A percentile compares a stretch with the other conserved stretches of the same genome.
Conservation (phyloP, 2,329 filamentous ascomycete species). For the Ophiostoma novo-ulmi region DNA sequence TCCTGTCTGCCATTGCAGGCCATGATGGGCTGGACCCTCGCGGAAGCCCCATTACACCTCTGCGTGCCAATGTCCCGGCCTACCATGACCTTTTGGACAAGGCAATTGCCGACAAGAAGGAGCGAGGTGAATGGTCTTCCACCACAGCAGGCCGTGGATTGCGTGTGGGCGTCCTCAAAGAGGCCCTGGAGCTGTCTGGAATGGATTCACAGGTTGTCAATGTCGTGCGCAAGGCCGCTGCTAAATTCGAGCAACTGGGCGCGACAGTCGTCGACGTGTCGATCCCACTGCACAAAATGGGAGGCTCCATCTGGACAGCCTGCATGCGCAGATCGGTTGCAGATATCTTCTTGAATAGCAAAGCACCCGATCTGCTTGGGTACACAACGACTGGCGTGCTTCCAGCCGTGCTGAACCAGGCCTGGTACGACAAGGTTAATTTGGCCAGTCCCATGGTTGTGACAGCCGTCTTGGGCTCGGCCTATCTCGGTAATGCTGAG, state of each 20-base stretch:
- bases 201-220: constrained; percentile 38
- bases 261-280: constrained; percentile 43
- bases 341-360: constrained; percentile 32
- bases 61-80: constrained; percentile 33
- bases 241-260: constrained; percentile 39
- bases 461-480: constrained; percentile 40
- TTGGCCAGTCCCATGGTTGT: constrained; percentile 42
- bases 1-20: constrained; percentile 42
- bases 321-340: constrained; percentile 34
- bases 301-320: constrained; percentile 46
- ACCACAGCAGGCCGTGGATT: constrained; percentile 37
- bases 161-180: constrained; percentile 43
- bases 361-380: constrained; percentile 34
- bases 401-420: constrained; percentile 35
- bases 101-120: constrained; percentile 27
- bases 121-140: constrained; percentile 29
- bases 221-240: constrained; percentile 36
- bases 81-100: constrained; percentile 33
- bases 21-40: constrained; percentile 46
- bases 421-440: constrained; percentile 42
- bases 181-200: constrained; percentile 39
- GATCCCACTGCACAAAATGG: constrained; percentile 44
- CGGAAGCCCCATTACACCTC: constrained; percentile 37
- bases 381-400: constrained; percentile 33
- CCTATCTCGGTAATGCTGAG: constrained; percentile 30